phyloP scores from a whole-genome alignment of 2,329 filamentous ascomycete genomes.

The Lasiodiplodia gonubiensis region DNA sequence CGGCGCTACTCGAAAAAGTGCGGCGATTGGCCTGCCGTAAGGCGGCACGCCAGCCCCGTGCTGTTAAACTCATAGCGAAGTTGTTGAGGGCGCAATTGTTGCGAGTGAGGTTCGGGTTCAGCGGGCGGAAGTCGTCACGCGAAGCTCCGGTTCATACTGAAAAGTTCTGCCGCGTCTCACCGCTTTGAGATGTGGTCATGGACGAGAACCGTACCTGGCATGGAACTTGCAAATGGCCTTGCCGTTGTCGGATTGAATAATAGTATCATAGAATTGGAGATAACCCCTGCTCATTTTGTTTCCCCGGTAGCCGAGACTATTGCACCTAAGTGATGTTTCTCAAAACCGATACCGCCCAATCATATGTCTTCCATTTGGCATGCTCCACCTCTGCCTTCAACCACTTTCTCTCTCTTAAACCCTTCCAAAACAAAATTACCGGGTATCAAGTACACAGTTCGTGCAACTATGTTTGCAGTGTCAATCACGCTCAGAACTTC shows the following conservation, averaged over 20 bases:
- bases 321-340: neutral
- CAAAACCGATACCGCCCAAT: neutral
- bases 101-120: neutral
- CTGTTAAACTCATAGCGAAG: slow-evolving; percentile 40
- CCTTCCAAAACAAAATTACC: neutral
- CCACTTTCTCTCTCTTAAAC: neutral
- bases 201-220: neutral
- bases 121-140: slow-evolving; percentile 1
- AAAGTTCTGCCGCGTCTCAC: slow-evolving; percentile 11
- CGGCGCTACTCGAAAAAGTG: slow-evolving; percentile 32
- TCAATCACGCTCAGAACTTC: neutral
- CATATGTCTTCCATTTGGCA: neutral
- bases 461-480: too few species aligned
- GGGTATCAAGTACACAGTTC: neutral
- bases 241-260: neutral
- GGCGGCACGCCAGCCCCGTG: slow-evolving; percentile 39
- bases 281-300: neutral
- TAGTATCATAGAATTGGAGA: neutral
- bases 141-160: neutral
- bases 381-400: too few species aligned
- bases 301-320: neutral
- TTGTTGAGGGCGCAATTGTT: slow-evolving; percentile 20
- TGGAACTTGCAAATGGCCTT: neutral
- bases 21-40: slow-evolving; percentile 31
- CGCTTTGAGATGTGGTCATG: neutral